Evolutionary conservation across 768 basidiomycete genomes (phyloP), one percentile per base, ranked within the genome.

Genomic region (Tricholomella constricta): DNA sequence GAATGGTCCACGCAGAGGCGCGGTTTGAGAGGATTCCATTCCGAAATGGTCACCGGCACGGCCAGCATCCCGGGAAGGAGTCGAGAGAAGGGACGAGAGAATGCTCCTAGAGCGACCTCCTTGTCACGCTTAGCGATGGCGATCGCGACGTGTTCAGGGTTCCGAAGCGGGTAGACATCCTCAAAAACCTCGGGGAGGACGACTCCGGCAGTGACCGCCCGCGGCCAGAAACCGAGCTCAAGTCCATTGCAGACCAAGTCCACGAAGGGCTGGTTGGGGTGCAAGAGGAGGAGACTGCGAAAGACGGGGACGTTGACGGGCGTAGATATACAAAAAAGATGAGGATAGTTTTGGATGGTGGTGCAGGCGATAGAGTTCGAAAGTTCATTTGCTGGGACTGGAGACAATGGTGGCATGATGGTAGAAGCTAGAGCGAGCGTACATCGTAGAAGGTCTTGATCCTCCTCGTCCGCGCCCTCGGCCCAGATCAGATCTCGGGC

Each of bases 201-300:
- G 0, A 20, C 41, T 1, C 41, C 17, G 6, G 34, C 20, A 0
- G 69, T 72, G 4, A 71, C 53, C 3, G 45, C 73, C 52, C 57
- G 74, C 0, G 78, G 79, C 78, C 76, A 81, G 44, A 79, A 78
- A 1, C 78, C 78, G 0, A 69, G 51, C 0, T 60, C 42, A 0
- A 81, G 60, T 0, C 71, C 68, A 0, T 23, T 3, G 1, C 58
- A 47, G 0, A 79, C 67, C 0, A 72, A 79, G 0, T 50, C 8
- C 0, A 79, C 74, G 22, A 76, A 71, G 62, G 69, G 36, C 66
- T 64, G 45, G 23, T 53, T 53, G 29, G 52, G 52, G 12, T 53
- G 52, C 1, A 2, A 1, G 2, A 6, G 25, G 20, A 48, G 46
- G 2, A 26, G 15, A 2, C 1, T 27, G 2, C 15, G 14, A n/a